Evolutionary conservation across 176 grass and related monocot species (phyloP).

Genomic region (Oryza brachyantha): DNA sequence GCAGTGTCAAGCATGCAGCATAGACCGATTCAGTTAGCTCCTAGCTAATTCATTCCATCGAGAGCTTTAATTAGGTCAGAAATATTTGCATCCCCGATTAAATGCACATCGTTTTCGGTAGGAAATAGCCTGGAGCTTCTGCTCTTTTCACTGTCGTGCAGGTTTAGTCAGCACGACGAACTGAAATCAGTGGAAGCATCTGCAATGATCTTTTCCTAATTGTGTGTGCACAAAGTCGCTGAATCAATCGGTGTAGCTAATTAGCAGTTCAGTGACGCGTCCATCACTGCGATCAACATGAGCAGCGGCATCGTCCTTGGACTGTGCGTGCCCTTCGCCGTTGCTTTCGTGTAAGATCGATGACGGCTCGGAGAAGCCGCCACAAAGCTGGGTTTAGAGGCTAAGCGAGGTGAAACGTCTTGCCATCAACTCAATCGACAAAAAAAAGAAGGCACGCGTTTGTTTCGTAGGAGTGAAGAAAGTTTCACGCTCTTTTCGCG

Average conservation of each 20-base stretch:
- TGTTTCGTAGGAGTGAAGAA: slow-evolving; percentile 20
- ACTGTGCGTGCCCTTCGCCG: neutral
- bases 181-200: slow-evolving; percentile 19
- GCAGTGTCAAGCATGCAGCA: neutral
- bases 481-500: neutral
- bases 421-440: slow-evolving; percentile 35
- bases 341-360: slow-evolving; percentile 29
- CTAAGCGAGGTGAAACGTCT: slow-evolving; percentile 38
- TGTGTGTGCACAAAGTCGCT: neutral
- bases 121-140: neutral
- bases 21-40: too few species aligned
- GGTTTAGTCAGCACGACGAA: slow-evolving; percentile 21
- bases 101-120: slow-evolving; percentile 20
- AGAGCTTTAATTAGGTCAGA: neutral
- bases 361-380: neutral
- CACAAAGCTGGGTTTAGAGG: slow-evolving; percentile 27
- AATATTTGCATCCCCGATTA: neutral
- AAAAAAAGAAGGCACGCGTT: neutral
- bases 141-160: neutral
- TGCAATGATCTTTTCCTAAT: slow-evolving; percentile 10
- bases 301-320: neutral
- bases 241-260: neutral
- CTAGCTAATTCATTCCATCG: neutral
- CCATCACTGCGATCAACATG: neutral
- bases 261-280: neutral